Evolutionary conservation across 202 grass and related monocot genomes (phyloP).

Genomic region (Alloteropsis angusta): DNA sequence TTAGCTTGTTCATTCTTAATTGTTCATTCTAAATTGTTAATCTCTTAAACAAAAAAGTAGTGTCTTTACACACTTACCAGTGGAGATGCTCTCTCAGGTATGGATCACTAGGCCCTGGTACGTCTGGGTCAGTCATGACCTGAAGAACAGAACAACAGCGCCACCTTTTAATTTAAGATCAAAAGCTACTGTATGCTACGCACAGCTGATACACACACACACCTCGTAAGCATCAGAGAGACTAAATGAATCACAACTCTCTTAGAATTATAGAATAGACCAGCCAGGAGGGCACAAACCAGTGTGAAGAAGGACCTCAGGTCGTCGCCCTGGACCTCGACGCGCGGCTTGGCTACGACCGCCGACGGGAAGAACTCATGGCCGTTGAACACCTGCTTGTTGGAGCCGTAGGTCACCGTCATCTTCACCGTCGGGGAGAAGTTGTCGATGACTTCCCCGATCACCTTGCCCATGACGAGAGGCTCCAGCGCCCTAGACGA

Average conservation of each 20-base stretch:
- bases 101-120: constrained; percentile 88
- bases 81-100: constrained; percentile 88
- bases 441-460: constrained; percentile 87
- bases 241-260: neutral
- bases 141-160: constrained; percentile 29
- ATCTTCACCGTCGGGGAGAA: constrained; percentile 84
- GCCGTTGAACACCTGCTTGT: constrained; percentile 86
- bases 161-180: neutral
- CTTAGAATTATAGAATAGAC: neutral
- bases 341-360: constrained; percentile 50
- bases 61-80: constrained; percentile 46
- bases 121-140: constrained; percentile 96
- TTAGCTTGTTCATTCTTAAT: neutral
- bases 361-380: constrained; percentile 82
- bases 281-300: constrained; percentile 26
- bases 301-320: constrained; percentile 88
- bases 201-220: neutral
- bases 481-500: constrained; percentile 68
- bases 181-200: neutral
- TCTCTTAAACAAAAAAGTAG: neutral
- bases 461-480: constrained; percentile 79
- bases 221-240: neutral
- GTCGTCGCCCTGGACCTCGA: constrained; percentile 75
- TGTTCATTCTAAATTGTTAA: neutral
- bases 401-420: constrained; percentile 59